Base-by-base conservation (phyloP, 139 green algal genomes). In the Nannochloris sp. region DNA sequence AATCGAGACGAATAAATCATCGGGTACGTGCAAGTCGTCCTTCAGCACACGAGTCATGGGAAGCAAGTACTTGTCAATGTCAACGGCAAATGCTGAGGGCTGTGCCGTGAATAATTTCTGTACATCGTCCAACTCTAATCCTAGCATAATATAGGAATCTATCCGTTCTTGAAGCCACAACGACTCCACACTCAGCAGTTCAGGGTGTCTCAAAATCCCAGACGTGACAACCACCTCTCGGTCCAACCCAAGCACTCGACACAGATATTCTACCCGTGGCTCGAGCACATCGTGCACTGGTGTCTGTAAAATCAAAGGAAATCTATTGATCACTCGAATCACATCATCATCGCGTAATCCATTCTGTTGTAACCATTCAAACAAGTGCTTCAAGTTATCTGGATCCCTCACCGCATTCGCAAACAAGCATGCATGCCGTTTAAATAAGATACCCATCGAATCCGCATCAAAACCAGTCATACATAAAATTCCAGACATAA, bases 401-500 rank as follows among this genome's bases (percentile, higher is more conserved):
- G 70, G 70, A 45, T 61, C 31, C 3, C 56, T 49, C 12, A 77
- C 70, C 1, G 48, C 55, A 30, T 50, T 29, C 1, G 40, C 46
- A 50, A 77, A 66, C 28, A 77, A 43, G 31, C 8, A 50, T 33
- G 36, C 48, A 58, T 71, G 65, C 16, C 65, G 49, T 6, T 16
- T 30, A 25, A 77, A 65, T 28, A 73, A 31, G 2, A 6, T 10
- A 13, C 46, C 26, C 31, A 77, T 66, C 63, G 65, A 57, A 10
- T 51, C 45, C 1, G 57, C 46, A 10, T 50, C 25, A 11, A 77
- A 59, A 17, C 65, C 65, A 12, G 56, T 37, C 8, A 58, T 59
- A 59, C 56, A 57, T 1, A 77, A 64, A 31, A 58, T 71, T 12
- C 58, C 70, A 17, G 65, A 49, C n/a, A 66, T 28, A 36, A 77